Percentiles rank a stretch among this genome's conserved stretches.
Evolutionary conservation across 2,329 filamentous ascomycete species (phyloP).

Genomic region (Coniochaeta hoffmannii): DNA sequence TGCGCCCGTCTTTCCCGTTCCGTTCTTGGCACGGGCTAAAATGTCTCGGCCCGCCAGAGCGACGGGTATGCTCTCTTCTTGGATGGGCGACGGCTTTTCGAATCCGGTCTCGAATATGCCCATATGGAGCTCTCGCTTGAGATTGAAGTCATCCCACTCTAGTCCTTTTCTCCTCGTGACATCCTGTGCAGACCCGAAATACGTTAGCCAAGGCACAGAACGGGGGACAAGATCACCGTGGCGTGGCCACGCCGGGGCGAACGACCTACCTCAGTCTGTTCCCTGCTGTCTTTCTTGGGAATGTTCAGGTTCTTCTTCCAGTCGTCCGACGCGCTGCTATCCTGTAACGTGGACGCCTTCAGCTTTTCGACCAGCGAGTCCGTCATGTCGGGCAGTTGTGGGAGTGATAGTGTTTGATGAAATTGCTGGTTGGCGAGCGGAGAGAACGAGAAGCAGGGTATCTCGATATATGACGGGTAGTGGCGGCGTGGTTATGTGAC

Average conservation of each 20-base stretch:
- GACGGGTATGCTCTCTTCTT: constrained; percentile 98
- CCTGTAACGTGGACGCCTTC: constrained; percentile 36
- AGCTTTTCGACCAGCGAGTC: constrained; percentile 46
- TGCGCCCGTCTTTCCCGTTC: constrained; percentile 95
- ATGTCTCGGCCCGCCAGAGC: constrained; percentile 93
- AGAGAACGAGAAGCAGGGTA: neutral
- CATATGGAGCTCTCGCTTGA: constrained; percentile 95
- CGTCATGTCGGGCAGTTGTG: constrained; percentile 27
- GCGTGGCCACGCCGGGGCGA: neutral
- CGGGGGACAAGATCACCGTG: neutral
- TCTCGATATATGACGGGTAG: no score
- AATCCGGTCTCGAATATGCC: constrained; percentile 99
- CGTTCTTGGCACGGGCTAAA: constrained; percentile 94
- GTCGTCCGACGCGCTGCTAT: constrained; percentile 37
- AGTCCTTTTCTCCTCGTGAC: constrained; percentile 96
- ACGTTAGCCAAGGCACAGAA: neutral
- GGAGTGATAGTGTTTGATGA: constrained; percentile 4
- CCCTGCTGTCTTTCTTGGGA: constrained; percentile 66
- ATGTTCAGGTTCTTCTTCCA: constrained; percentile 70
- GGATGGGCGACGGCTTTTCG: constrained; percentile 96
- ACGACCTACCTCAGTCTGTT: constrained; percentile 66
- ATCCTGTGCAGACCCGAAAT: constrained; percentile 53
- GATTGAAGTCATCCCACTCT: constrained; percentile 94
- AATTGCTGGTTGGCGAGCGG: neutral
- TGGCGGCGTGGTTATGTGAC: no score